Evolutionary conservation across 768 basidiomycete species (phyloP).

Genomic region (Tylopilus rubrobrunneus): DNA sequence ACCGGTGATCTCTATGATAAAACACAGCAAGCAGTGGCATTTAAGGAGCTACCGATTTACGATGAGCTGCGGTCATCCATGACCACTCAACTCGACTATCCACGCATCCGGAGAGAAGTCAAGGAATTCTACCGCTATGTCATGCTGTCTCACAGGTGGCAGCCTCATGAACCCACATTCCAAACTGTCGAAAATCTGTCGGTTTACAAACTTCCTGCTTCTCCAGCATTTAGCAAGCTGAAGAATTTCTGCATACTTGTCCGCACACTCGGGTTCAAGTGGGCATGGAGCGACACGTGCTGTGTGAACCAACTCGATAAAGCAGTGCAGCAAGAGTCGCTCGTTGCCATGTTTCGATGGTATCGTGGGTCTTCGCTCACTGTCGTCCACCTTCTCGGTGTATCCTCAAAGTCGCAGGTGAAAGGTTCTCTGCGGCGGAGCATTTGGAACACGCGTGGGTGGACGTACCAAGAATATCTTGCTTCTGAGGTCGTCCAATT

Average conservation of each 20-base stretch:
- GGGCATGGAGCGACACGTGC: not conserved
- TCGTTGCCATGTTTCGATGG: not conserved
- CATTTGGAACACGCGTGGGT: slow-evolving; percentile 17
- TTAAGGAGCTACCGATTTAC: not conserved
- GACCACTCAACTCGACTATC: not conserved
- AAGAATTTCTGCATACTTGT: not conserved
- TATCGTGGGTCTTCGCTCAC: not conserved
- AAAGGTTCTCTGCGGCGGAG: not conserved
- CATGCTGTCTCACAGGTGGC: not conserved
- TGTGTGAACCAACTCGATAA: not conserved
- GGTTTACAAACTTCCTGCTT: not conserved
- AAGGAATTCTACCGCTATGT: not conserved
- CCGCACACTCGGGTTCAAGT: not conserved
- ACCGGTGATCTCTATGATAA: not conserved
- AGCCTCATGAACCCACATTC: not conserved
- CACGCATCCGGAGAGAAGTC: not conserved
- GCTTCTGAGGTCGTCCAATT: slow-evolving; percentile 10
- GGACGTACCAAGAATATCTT: slow-evolving; percentile 5
- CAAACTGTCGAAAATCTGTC: not conserved
- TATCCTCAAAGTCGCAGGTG: not conserved
- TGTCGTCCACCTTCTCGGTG: not conserved
- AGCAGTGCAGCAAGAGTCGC: not conserved
- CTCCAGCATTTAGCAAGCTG: not conserved
- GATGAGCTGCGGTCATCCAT: not conserved
- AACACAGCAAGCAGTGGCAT: not conserved